phyloP scores from a whole-genome alignment of 2,329 filamentous ascomycete species.

The Colletotrichum falcatum region DNA sequence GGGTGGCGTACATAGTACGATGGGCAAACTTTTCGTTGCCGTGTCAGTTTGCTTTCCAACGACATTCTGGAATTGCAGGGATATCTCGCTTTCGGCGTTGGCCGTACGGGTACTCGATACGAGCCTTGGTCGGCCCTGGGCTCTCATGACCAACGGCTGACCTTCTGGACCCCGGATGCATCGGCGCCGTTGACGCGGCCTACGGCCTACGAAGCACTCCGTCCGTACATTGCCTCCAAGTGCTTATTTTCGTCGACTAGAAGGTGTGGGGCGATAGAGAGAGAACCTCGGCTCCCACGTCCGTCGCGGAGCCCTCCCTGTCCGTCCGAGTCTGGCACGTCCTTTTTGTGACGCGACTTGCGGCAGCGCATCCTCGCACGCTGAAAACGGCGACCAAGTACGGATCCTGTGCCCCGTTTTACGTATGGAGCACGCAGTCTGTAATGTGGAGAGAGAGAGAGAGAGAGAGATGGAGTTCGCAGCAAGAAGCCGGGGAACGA shows the following conservation, averaged over 20 bases:
- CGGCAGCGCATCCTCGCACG: no score
- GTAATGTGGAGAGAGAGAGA: neutral
- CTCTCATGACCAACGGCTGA: neutral
- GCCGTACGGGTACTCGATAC: neutral
- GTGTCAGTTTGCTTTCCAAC: conserved; percentile 7
- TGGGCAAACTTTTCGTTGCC: conserved; percentile 10
- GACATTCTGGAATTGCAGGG: neutral
- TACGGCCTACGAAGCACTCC: no score
- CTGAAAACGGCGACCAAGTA: conserved; percentile 7
- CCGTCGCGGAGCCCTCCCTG: conserved; percentile 21
- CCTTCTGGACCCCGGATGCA: neutral
- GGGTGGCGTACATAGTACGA: no score
- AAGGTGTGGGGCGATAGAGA: conserved; percentile 14
- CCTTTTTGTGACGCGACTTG: conserved; percentile 5
- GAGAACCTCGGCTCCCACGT: conserved; percentile 32
- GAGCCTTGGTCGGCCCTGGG: neutral
- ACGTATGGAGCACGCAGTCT: neutral
- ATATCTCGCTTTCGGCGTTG: neutral
- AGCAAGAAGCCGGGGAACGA: neutral
- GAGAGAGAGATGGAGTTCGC: neutral
- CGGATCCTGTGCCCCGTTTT: conserved; percentile 10
- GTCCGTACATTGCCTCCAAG: no score
- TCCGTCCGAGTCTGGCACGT: no score
- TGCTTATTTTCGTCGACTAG: conserved; percentile 22
- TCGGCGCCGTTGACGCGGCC: neutral